Percentiles rank a stretch among this genome's conserved stretches.
phyloP scores from a whole-genome alignment of 2,329 filamentous ascomycete genomes.

The Kalaharituber pfeilii region DNA sequence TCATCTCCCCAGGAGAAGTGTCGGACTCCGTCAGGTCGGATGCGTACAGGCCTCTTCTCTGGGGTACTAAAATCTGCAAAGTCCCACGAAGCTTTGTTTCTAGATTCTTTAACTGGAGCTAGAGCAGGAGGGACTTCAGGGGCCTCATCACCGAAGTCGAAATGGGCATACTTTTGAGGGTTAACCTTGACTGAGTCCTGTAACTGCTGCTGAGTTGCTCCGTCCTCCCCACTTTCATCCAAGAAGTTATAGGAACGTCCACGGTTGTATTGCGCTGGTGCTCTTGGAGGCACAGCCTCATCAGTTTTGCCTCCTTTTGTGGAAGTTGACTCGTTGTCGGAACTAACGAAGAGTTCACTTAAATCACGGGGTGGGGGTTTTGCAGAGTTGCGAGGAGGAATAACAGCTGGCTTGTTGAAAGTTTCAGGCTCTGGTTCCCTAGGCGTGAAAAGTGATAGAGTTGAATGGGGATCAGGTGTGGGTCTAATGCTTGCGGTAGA shows the following conservation, averaged over 20 bases:
- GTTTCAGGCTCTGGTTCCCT: conserved; percentile 40
- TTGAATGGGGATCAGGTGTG: conserved; percentile 48
- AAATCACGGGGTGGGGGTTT: conserved; percentile 51
- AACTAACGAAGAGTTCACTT: conserved; percentile 50
- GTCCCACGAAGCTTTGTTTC: conserved; percentile 61
- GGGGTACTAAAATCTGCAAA: conserved; percentile 82
- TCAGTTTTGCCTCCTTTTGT: conserved; percentile 28
- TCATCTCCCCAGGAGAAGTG: conserved; percentile 63
- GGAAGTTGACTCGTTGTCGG: conserved; percentile 21
- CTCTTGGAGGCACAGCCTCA: conserved; percentile 23
- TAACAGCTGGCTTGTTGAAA: conserved; percentile 29
- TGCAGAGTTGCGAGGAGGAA: conserved; percentile 31
- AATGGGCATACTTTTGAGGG: conserved; percentile 68
- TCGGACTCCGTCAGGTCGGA: conserved; percentile 50
- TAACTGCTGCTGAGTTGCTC: conserved; percentile 23
- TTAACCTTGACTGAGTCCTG: conserved; percentile 42
- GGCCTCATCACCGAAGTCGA: conserved; percentile 54
- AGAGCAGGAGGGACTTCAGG: conserved; percentile 20
- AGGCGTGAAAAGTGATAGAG: conserved; percentile 56
- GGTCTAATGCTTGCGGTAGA: conserved; percentile 30
- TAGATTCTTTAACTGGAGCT: conserved; percentile 32
- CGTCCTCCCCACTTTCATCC: too few relatives aligned
- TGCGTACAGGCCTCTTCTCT: conserved; percentile 49
- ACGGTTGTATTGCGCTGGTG: conserved; percentile 21
- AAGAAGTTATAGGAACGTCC: conserved; percentile 39